A percentile compares a stretch with the other conserved stretches of the same genome.
Conservation (phyloP, 768 basidiomycete genomes). For the Strobilomyces confusus region DNA sequence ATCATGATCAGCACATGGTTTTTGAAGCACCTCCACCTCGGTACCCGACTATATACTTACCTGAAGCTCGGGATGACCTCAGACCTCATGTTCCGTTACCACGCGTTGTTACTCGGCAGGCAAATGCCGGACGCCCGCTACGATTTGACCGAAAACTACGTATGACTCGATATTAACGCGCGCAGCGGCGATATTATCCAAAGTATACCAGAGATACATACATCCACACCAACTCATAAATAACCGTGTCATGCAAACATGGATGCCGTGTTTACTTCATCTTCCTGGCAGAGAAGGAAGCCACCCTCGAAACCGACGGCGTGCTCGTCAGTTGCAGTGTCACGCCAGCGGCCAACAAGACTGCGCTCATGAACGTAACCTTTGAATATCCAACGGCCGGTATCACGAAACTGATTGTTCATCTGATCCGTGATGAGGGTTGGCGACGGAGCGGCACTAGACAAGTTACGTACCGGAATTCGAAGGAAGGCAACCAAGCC, state of each 20-base stretch:
- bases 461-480: conserved; percentile 36
- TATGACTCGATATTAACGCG: conserved; percentile 12
- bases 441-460: conserved; percentile 1
- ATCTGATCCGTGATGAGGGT: conserved; percentile 29
- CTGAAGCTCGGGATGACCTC: conserved; percentile 17
- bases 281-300: conserved; percentile 41
- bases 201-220: conserved; percentile 11
- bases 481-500: conserved; percentile 45
- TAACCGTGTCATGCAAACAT: conserved; percentile 15
- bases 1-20: conserved; percentile 12
- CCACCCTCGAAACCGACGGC: conserved; percentile 47
- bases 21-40: neutral
- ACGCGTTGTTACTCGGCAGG: conserved; percentile 11
- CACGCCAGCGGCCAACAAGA: conserved; percentile 54
- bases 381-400: conserved; percentile 48
- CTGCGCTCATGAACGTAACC: conserved; percentile 49
- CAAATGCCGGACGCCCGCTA: neutral
- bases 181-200: conserved; percentile 11
- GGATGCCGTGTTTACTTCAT: conserved; percentile 18
- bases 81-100: conserved; percentile 7
- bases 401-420: conserved; percentile 25
- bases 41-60: conserved; percentile 1
- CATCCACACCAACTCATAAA: conserved; percentile 14
- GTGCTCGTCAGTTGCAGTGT: conserved; percentile 39
- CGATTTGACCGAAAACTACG: neutral